Conservation (phyloP, 2,329 filamentous ascomycete genomes). For the Ophiostoma sp. region DNA sequence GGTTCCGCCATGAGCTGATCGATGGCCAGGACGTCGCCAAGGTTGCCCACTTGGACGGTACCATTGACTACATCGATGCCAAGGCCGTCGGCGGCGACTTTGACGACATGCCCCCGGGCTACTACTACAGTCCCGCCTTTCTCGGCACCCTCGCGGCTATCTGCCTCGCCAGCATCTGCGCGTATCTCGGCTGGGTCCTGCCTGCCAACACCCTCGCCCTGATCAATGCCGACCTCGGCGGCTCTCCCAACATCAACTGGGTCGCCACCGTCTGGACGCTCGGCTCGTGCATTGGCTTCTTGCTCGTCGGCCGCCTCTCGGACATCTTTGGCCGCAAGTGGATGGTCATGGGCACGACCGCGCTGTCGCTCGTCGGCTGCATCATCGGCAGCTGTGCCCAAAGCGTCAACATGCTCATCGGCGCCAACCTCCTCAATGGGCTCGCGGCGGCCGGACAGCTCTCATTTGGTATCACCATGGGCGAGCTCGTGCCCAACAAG, state of each 20-base stretch:
- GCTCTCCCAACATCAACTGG: conserved; percentile 33
- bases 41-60: conserved; percentile 38
- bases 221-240: conserved; percentile 34
- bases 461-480: conserved; percentile 39
- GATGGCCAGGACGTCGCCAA: conserved; percentile 30
- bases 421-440: conserved; percentile 36
- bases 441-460: conserved; percentile 39
- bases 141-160: conserved; percentile 37
- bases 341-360: conserved; percentile 35
- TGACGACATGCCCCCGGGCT: conserved; percentile 38
- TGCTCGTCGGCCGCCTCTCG: conserved; percentile 40
- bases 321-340: conserved; percentile 42
- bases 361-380: conserved; percentile 36
- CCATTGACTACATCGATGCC: conserved; percentile 39
- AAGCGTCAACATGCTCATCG: conserved; percentile 36
- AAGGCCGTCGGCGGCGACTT: conserved; percentile 40
- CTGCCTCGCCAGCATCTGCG: conserved; percentile 34
- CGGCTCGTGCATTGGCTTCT: conserved; percentile 37
- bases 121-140: conserved; percentile 38
- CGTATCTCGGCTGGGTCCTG: conserved; percentile 35
- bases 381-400: conserved; percentile 36
- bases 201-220: conserved; percentile 36
- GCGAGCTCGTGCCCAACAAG: conserved; percentile 42
- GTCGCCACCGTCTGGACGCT: conserved; percentile 37
- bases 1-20: conserved; percentile 14